phyloP scores from a whole-genome alignment of 1,284 basidiomycete genomes.

The Inonotus hispidus region DNA sequence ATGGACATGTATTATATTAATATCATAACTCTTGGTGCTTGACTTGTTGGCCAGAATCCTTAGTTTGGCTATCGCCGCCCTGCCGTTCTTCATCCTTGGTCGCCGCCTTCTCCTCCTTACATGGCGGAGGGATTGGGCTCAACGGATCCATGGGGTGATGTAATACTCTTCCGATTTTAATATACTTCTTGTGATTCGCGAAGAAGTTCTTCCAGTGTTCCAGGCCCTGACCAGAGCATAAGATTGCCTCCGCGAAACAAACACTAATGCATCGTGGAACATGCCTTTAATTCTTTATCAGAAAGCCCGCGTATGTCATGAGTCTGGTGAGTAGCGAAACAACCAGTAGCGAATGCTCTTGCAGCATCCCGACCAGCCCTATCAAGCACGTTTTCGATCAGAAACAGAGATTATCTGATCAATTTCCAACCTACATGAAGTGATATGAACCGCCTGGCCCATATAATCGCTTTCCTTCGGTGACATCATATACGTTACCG shows the following conservation, averaged over 20 bases:
- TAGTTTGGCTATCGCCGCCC: slow-evolving; percentile 2
- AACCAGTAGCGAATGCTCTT: slow-evolving; percentile 87
- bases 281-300: slow-evolving; percentile 65
- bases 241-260: slow-evolving; percentile 17
- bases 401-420: slow-evolving; percentile 5
- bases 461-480: slow-evolving; percentile 71
- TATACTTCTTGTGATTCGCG: slow-evolving; percentile 70
- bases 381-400: slow-evolving; percentile 19
- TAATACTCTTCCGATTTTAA: slow-evolving; percentile 67
- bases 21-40: slow-evolving; percentile 36
- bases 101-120: slow-evolving; percentile 36
- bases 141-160: slow-evolving; percentile 75
- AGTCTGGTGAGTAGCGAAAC: slow-evolving; percentile 84
- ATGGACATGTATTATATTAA: slow-evolving; percentile 17
- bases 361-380: slow-evolving; percentile 87
- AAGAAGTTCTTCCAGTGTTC: slow-evolving; percentile 90
- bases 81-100: slow-evolving; percentile 22
- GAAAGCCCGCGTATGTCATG: slow-evolving; percentile 83
- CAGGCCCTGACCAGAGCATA: slow-evolving; percentile 49
- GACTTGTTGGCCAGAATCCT: slow-evolving; percentile 17
- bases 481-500: slow-evolving; percentile 91
- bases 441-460: slow-evolving; percentile 86
- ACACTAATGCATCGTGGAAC: slow-evolving; percentile 22
- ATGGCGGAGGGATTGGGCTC: slow-evolving; percentile 76
- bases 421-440: slow-evolving; percentile 55